Base-by-base conservation (phyloP, 768 basidiomycete species). In the Tremella yokohamensis region DNA sequence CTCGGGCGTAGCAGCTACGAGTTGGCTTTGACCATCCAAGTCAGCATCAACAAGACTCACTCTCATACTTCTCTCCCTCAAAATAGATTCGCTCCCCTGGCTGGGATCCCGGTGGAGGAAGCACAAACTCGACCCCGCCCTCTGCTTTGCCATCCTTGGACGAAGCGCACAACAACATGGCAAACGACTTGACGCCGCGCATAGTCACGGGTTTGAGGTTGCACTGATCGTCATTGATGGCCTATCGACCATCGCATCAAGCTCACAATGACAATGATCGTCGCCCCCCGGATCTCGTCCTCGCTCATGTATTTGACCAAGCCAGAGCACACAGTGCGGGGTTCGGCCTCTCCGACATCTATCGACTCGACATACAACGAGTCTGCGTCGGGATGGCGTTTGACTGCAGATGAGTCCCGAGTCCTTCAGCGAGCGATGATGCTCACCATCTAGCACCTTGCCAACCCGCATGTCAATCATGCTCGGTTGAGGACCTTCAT, bases 291-390 rank as follows among this genome's bases (percentile, higher is more conserved):
- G 87, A 97, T 94, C 65, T 92, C 80, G 65, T 98, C 96, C 64
- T 96, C 91, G 6, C 91, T 88, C 74, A 98, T 88, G 78, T 97
- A 91, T 73, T 98, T 85, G 56, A 98, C 96, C 26, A 98, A 83
- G 42, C 96, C 96, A 13, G 94, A 98, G 48, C 98, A 90, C 20
- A 99, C 92, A 0, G 92, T 97, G 53, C 96, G 82, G 25, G 96
- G 96, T 22, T 92, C 94, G 0, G 87, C 86, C 71, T 90, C 89
- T 55, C 92, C 96, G 48, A 98, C 79, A 75, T 99, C 92, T 63
- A 98, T 94, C 88, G 92, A 85, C 83, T 98, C 94, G 60, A 98
- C 84, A 72, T 98, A 99, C n/a, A 99, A 82, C 50, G 90, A 85
- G 70, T 98, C 96, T 2, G 96, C 96, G 71, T 99, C 96, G 15